phyloP scores from a whole-genome alignment of 2,329 filamentous ascomycete species.

The Botrytis elliptica region DNA sequence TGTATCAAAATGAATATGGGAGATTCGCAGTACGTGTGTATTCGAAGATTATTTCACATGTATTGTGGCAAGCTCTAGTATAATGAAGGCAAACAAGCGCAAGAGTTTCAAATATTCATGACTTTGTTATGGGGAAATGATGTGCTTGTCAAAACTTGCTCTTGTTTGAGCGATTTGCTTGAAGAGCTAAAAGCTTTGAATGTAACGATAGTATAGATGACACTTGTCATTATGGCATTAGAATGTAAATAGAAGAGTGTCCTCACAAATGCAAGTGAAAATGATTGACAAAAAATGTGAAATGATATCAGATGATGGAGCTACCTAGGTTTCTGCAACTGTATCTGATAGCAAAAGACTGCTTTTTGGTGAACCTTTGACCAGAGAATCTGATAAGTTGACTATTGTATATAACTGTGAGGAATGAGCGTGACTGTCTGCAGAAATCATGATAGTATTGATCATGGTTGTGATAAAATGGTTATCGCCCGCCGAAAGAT shows the following conservation, averaged over 20 bases:
- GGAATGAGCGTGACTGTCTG: too few relatives aligned
- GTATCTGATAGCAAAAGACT: neutral
- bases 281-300: neutral
- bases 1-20: neutral
- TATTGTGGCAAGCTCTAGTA: neutral
- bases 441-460: too few relatives aligned
- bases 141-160: neutral
- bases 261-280: neutral
- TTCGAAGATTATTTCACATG: neutral
- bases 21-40: neutral
- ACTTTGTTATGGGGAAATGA: neutral
- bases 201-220: neutral
- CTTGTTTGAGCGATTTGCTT: neutral
- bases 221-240: neutral
- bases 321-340: neutral
- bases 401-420: too few relatives aligned
- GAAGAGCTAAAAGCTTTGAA: neutral
- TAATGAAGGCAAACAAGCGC: neutral
- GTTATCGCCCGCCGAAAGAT: neutral
- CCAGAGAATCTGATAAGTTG: neutral
- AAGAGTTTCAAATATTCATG: neutral
- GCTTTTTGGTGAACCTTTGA: neutral
- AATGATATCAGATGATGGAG: neutral
- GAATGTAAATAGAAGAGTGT: neutral
- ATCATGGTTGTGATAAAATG: too few relatives aligned